These are phyloP conservation scores for Russula brevipes DNA, from an alignment of 768 basidiomycete genomes.

Conservation along the genomic window DNA sequence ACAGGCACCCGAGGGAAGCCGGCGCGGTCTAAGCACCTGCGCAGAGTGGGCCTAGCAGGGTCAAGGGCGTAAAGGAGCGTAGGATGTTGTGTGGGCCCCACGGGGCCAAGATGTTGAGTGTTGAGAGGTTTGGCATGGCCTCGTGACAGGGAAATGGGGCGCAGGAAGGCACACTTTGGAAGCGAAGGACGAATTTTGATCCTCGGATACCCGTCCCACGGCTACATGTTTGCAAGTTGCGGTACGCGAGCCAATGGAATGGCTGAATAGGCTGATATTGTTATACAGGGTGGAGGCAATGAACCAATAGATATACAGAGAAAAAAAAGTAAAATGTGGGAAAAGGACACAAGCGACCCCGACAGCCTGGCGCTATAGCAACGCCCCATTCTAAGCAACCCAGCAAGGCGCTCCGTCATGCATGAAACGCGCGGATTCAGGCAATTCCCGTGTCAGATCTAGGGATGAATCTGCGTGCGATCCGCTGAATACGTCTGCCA, in stretches of 20 bases:
- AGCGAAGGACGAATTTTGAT: conserved; percentile 7
- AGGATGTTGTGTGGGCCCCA: background rate
- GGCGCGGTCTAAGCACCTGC: background rate
- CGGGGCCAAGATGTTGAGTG: background rate
- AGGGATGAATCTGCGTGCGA: conserved; percentile 57
- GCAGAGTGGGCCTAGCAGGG: background rate
- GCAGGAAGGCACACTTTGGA: conserved; percentile 11
- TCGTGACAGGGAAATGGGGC: background rate
- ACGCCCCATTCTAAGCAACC: conserved; percentile 22
- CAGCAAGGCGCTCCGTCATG: conserved; percentile 21
- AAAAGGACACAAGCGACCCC: conserved; percentile 13
- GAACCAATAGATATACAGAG: conserved; percentile 20
- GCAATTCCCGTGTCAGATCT: conserved; percentile 29
- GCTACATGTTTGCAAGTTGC: background rate
- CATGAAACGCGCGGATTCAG: conserved; percentile 19
- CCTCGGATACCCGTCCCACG: conserved; percentile 8
- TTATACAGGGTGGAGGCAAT: conserved; percentile 20
- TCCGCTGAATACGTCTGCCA: conserved; percentile 68
- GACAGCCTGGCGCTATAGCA: conserved; percentile 17
- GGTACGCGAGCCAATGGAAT: background rate
- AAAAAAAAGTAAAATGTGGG: conserved; percentile 11
- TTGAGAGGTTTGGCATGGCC: background rate
- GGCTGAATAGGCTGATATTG: conserved; percentile 23
- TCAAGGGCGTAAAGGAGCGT: background rate
- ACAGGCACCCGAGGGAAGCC: conserved; percentile 1